Base-by-base conservation (phyloP, 1,284 basidiomycete genomes). In the Apiotrichum mycotoxinovorans region DNA sequence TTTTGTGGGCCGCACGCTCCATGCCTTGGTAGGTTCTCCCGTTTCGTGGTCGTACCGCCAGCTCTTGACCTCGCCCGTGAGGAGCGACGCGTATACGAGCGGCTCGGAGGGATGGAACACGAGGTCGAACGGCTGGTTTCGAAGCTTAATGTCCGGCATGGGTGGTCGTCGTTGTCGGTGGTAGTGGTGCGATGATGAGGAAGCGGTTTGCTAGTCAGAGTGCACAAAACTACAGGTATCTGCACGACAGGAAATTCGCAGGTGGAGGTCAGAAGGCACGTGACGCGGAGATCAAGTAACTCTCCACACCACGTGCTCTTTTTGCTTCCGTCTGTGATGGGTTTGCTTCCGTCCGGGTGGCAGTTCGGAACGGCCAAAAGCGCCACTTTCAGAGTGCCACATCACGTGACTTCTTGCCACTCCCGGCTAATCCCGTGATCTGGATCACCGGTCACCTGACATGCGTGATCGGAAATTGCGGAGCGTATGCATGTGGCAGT, bases 11-110 rank as follows among this genome's bases (percentile, higher is more conserved):
- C 75, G 57, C 8, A 68, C 66, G 30, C 65, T 68, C 73, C 76
- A 79, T 30, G 50, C 58, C 26, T 66, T 58, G 22, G 63, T 62
- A 4, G 66, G 56, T 34, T 74, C 72, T 11, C 74, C 74, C 1
- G 67, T 68, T 84, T 87, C 35, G 83, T 89, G 45, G 84, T 87
- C 70, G 56, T 76, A 94, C 5, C 81, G 70, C 72, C 87, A 89
- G 0, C 88, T 86, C 65, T 88, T 89, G 65, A 96, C 80, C 54
- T 89, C 83, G 37, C 92, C 92, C 0, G 87, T 87, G 30, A 97
- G 81, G 2, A 95, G 83, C 1, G 85, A 89, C 7, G 87, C 81
- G 71, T 88, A 92, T 11, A 94, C 83, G 20, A 85, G 80, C 0
- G 85, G 76, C 38, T 83, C 72, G 1, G 78, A 80, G 0, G 93